These are phyloP conservation scores for Capsicum chinense DNA, from an alignment of 257 asterid genomes.

Conservation along the genomic window DNA sequence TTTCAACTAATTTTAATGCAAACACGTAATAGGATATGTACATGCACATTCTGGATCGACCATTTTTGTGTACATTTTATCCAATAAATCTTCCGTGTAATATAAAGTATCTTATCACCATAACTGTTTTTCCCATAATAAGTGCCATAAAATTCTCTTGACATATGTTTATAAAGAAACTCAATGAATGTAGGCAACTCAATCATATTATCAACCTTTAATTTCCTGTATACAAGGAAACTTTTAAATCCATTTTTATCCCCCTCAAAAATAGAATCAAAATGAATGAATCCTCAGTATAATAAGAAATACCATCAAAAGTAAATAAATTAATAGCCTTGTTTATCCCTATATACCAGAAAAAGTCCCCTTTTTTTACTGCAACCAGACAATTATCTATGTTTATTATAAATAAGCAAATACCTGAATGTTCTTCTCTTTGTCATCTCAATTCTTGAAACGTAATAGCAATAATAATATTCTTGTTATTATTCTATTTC, in stretches of 20 bases:
- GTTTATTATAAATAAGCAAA: slow-evolving; percentile 1
- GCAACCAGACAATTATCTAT: slow-evolving; percentile 19
- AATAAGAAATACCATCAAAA: background rate
- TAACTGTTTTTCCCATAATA: background rate
- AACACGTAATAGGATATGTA: background rate
- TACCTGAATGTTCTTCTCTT: background rate
- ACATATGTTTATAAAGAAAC: background rate
- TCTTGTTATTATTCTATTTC: background rate
- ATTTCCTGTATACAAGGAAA: background rate
- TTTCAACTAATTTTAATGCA: no score
- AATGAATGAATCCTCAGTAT: slow-evolving; percentile 2
- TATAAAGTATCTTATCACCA: background rate
- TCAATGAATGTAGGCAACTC: background rate
- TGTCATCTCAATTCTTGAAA: slow-evolving; percentile 21
- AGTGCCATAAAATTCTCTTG: background rate
- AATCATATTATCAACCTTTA: slow-evolving; percentile 18
- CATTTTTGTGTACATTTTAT: background rate
- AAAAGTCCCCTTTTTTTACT: background rate
- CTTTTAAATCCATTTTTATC: background rate
- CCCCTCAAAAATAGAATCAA: slow-evolving; percentile 7
- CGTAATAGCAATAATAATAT: background rate
- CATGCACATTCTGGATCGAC: background rate
- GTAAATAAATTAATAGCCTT: background rate
- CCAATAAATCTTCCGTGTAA: slow-evolving; percentile 12
- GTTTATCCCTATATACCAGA: slow-evolving; percentile 21